phyloP scores from a whole-genome alignment of 2,329 filamentous ascomycete genomes.

The Myriosclerotinia scirpicola region DNA sequence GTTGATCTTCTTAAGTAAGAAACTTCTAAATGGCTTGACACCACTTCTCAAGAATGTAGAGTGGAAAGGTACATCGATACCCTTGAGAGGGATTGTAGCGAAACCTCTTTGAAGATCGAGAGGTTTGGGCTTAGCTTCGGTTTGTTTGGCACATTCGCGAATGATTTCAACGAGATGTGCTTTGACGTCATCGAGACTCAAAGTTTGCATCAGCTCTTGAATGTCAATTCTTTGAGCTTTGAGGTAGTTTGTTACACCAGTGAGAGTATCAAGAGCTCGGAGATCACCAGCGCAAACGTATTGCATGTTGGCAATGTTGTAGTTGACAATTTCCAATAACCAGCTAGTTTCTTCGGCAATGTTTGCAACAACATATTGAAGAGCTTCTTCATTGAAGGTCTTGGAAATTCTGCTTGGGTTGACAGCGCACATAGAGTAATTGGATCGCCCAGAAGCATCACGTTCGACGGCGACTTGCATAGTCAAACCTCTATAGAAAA shows the following conservation, averaged over 20 bases:
- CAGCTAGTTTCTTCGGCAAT: conserved; percentile 91
- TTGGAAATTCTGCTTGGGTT: conserved; percentile 98
- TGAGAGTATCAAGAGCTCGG: conserved; percentile 68
- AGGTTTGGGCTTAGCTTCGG: conserved; percentile 82
- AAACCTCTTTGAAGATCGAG: conserved; percentile 92
- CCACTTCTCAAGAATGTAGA: conserved; percentile 96
- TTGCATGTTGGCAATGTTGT: conserved; percentile 73
- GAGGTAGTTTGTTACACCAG: conserved; percentile 79
- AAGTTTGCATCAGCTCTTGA: conserved; percentile 81
- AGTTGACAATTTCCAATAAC: conserved; percentile 99
- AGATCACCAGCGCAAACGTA: conserved; percentile 72
- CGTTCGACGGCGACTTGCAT: conserved; percentile 99
- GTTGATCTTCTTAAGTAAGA: conserved; percentile 99
- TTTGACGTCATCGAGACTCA: conserved; percentile 89
- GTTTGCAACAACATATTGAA: conserved; percentile 95
- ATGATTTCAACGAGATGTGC: conserved; percentile 89
- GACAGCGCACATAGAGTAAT: conserved; percentile 99
- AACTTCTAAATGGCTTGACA: conserved; percentile 97
- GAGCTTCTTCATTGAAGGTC: conserved; percentile 96
- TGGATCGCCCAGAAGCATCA: conserved; percentile 86
- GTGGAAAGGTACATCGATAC: conserved; percentile 99
- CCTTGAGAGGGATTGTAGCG: conserved; percentile 92
- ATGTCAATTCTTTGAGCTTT: conserved; percentile 98
- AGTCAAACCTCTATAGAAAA: conserved; percentile 97
- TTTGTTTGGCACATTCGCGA: conserved; percentile 80